These are phyloP conservation scores for Euphorbia tirucalli DNA, from an alignment of 345 rosid species.

Conservation along the genomic window DNA sequence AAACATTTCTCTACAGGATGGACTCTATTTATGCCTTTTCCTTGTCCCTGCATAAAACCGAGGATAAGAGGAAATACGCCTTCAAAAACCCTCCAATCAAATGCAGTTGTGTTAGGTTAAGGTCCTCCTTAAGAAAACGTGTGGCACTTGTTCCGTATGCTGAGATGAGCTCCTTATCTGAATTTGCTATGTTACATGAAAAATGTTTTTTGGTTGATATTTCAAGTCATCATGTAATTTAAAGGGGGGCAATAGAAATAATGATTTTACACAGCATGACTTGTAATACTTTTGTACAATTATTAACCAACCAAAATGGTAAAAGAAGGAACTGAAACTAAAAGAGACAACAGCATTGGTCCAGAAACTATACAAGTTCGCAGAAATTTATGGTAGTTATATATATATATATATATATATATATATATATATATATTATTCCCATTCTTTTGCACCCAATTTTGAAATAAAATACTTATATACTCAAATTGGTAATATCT, in stretches of 20 bases:
- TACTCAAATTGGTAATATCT: background rate
- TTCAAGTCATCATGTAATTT: background rate
- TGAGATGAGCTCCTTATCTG: background rate
- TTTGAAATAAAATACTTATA: background rate
- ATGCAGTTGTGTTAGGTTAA: background rate
- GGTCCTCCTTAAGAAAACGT: background rate
- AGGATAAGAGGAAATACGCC: background rate
- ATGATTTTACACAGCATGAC: too few relatives aligned
- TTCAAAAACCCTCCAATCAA: background rate
- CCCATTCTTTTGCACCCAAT: slow-evolving; percentile 1
- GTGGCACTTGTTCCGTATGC: background rate
- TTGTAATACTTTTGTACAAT: too few relatives aligned
- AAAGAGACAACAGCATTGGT: background rate
- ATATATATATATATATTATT: background rate
- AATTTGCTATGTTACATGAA: background rate
- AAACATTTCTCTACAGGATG: background rate
- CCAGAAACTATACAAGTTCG: background rate
- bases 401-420: too few relatives aligned
- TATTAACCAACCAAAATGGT: too few relatives aligned
- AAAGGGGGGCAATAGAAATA: background rate
- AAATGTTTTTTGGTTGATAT: background rate
- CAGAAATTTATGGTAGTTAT: background rate
- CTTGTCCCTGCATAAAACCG: background rate
- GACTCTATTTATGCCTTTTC: background rate
- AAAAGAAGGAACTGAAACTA: background rate